phyloP scores from a whole-genome alignment of 305 asterid species.

The Striga hermonthica region DNA sequence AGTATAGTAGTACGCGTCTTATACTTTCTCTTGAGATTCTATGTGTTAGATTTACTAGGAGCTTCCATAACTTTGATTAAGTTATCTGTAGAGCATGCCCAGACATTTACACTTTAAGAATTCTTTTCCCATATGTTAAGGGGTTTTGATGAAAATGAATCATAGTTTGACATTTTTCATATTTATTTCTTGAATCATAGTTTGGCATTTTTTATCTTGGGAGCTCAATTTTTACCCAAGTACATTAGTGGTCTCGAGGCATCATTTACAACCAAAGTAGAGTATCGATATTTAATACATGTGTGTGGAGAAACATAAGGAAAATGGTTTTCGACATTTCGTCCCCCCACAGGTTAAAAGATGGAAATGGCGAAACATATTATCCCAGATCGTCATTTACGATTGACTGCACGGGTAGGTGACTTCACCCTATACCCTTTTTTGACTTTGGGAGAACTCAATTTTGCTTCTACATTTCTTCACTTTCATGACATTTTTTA shows the following conservation, averaged over 20 bases:
- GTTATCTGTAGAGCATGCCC: background rate
- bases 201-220: background rate
- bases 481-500: conserved; percentile 23
- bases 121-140: too few species aligned
- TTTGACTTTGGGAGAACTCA: background rate
- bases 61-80: background rate
- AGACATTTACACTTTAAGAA: background rate
- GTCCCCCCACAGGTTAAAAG: conserved; percentile 55
- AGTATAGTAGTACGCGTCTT: background rate
- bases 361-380: conserved; percentile 53
- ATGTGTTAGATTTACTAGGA: background rate
- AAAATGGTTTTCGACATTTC: conserved; percentile 25
- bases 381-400: conserved; percentile 68
- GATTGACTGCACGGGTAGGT: conserved; percentile 68
- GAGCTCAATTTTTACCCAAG: background rate
- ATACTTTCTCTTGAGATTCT: background rate
- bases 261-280: background rate
- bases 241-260: background rate
- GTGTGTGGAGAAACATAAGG: conserved; percentile 15
- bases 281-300: background rate
- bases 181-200: too few species aligned
- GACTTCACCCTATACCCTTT: background rate
- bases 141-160: too few species aligned
- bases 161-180: too few species aligned
- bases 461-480: conserved; percentile 14